phyloP scores from a whole-genome alignment of 73 alveolate genomes.

The Breviolum minutum region DNA sequence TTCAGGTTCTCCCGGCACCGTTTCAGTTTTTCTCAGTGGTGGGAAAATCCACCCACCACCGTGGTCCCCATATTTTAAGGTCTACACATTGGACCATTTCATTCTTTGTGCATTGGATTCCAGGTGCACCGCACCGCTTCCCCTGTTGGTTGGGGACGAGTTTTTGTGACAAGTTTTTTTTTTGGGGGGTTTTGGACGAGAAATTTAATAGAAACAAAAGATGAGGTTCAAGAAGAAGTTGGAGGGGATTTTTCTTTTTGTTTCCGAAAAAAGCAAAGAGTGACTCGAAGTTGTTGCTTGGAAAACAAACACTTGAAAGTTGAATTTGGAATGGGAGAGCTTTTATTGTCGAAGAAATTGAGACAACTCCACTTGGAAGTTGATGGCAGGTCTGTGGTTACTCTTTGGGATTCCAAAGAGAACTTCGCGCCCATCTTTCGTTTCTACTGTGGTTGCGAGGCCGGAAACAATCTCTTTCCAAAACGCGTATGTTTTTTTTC shows the following conservation, averaged over 20 bases:
- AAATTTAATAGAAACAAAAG: too few relatives aligned
- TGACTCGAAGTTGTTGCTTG: too few relatives aligned
- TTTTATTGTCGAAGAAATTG: not conserved
- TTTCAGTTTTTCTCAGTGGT: too few relatives aligned
- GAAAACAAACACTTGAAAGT: too few relatives aligned
- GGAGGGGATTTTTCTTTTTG: not conserved
- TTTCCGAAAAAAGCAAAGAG: not conserved
- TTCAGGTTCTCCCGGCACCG: too few relatives aligned
- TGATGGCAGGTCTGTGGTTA: conserved; percentile 53
- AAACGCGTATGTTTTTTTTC: not conserved
- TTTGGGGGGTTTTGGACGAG: not conserved
- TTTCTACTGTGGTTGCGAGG: conserved; percentile 92
- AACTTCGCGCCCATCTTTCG: conserved; percentile 67
- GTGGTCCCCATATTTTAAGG: not conserved
- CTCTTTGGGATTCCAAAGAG: conserved; percentile 70
- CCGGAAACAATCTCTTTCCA: not conserved
- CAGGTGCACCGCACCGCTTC: too few relatives aligned
- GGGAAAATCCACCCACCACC: too few relatives aligned
- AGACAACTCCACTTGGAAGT: not conserved
- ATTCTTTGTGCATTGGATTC: conserved; percentile 69
- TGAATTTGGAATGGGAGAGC: not conserved
- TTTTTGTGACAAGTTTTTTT: not conserved
- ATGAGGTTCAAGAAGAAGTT: not conserved
- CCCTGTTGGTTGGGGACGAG: not conserved
- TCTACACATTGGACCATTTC: conserved; percentile 68